phyloP scores from a whole-genome alignment of 495 filamentous ascomycete genomes.

The Pseudoneurospora amorphoporcata region DNA sequence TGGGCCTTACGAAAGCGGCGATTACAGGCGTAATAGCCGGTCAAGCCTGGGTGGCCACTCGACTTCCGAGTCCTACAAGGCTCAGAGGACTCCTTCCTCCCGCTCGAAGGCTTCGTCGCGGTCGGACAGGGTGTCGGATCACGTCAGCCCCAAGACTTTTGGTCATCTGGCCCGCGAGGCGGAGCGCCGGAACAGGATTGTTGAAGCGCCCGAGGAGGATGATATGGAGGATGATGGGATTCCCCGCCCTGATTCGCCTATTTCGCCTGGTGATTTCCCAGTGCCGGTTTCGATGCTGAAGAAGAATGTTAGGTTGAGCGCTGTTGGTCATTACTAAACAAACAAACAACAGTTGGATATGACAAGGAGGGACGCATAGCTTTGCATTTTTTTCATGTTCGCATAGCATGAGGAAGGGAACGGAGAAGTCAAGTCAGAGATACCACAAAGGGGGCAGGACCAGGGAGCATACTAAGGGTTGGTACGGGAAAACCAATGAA shows the following conservation, averaged over 20 bases:
- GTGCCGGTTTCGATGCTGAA: conserved; percentile 24
- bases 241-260: conserved; percentile 28
- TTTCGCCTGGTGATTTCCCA: conserved; percentile 22
- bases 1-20: background rate
- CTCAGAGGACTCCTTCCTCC: background rate
- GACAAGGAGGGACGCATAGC: conserved; percentile 2
- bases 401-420: background rate
- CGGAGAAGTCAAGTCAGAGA: background rate
- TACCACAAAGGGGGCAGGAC: background rate
- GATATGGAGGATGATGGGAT: conserved; percentile 12
- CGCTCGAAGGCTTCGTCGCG: conserved; percentile 1
- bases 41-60: conserved; percentile 8
- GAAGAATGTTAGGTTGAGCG: conserved; percentile 37
- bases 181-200: conserved; percentile 11
- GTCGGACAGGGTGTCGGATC: conserved; percentile 4
- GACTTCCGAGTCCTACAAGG: conserved; percentile 1
- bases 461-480: background rate
- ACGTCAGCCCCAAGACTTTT: conserved; percentile 3
- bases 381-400: background rate
- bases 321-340: conserved; percentile 25
- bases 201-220: conserved; percentile 14
- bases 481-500: background rate
- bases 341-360: background rate
- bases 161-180: conserved; percentile 1
- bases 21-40: conserved; percentile 4